Evolutionary conservation across 169 alveolate species (phyloP), one percentile per base, ranked within the genome.

Genomic region (Eimeria brunetti): DNA sequence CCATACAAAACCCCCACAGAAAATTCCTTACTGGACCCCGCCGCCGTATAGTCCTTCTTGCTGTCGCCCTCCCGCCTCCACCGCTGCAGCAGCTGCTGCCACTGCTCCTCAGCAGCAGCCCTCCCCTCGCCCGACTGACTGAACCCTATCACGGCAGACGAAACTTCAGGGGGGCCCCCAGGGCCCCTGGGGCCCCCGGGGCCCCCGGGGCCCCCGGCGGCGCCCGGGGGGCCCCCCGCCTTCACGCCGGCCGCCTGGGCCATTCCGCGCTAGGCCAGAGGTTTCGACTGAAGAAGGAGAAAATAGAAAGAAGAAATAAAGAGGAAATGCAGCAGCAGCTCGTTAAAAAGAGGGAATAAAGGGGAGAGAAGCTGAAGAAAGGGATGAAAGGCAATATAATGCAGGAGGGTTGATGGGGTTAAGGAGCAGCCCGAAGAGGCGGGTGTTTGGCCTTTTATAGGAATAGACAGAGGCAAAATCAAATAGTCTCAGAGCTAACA

Each of bases 121-220:
- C 76, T 41, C 7, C 49, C 14, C 2, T n/a, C 33, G 51, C 90
- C 75, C 75, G 38, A 22, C 38, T 56, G 51, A 53, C 53, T 56
- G 18, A 83, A 83, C 12, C 90, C 90, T 56, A 83, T 14, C 53
- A 83, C 90, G n/a, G 90, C n/a, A 18, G 90, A 83, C 20, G 73
- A 24, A 33, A 62, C 4, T 62, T 62, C 73, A 27, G 73, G 5
- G 16, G 73, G 38, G 38, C 69, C 69, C n/a, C 69, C 73, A 62
- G 73, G 14, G 38, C 20, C 60, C 60, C n/a, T n/a, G n/a, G n/a
- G n/a, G n/a, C n/a, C n/a, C n/a, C n/a, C 58, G 85, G 24, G 53
- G 53, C 56, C 9, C 38, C 85, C 58, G 85, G 24, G n/a, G 85
- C 2, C 51, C 53, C 24, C 24, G 56, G 14, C 12, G 14, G 58